Conservation (phyloP, 495 filamentous ascomycete genomes). For the Oidiodendron maius region DNA sequence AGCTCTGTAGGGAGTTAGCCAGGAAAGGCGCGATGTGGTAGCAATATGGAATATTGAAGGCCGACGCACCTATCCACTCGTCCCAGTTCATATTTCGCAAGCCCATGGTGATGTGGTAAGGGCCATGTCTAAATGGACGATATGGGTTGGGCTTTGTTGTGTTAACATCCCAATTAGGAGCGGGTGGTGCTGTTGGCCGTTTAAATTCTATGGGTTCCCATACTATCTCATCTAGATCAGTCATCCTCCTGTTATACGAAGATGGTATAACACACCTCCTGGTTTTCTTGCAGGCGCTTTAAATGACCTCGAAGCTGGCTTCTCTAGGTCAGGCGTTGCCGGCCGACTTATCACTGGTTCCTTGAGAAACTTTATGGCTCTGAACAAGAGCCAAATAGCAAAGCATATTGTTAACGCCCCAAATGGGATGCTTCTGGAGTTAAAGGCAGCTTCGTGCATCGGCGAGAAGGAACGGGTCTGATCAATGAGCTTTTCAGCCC, state of each 20-base stretch:
- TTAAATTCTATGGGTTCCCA: slow-evolving; percentile 69
- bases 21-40: background rate
- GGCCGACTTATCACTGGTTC: slow-evolving; percentile 7
- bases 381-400: slow-evolving; percentile 9
- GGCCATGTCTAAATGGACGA: slow-evolving; percentile 78
- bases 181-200: slow-evolving; percentile 59
- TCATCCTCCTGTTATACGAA: background rate
- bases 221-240: slow-evolving; percentile 38
- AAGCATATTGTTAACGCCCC: slow-evolving; percentile 2
- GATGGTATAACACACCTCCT: slow-evolving; percentile 13
- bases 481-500: slow-evolving; percentile 2
- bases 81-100: slow-evolving; percentile 70
- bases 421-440: slow-evolving; percentile 12
- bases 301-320: slow-evolving; percentile 9
- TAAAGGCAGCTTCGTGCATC: background rate
- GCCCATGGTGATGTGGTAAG: slow-evolving; percentile 76
- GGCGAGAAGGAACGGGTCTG: slow-evolving; percentile 3
- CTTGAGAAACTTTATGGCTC: slow-evolving; percentile 9
- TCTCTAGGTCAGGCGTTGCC: slow-evolving; percentile 21
- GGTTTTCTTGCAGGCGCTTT: slow-evolving; percentile 19
- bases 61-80: slow-evolving; percentile 69
- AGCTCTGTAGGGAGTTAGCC: slow-evolving; percentile 46
- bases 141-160: slow-evolving; percentile 75
- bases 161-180: slow-evolving; percentile 64
- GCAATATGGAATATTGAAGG: background rate